Percentiles rank a stretch among this genome's conserved stretches.
Conservation (phyloP, 352 stramenopile species). For the Phytopythium vexans region DNA sequence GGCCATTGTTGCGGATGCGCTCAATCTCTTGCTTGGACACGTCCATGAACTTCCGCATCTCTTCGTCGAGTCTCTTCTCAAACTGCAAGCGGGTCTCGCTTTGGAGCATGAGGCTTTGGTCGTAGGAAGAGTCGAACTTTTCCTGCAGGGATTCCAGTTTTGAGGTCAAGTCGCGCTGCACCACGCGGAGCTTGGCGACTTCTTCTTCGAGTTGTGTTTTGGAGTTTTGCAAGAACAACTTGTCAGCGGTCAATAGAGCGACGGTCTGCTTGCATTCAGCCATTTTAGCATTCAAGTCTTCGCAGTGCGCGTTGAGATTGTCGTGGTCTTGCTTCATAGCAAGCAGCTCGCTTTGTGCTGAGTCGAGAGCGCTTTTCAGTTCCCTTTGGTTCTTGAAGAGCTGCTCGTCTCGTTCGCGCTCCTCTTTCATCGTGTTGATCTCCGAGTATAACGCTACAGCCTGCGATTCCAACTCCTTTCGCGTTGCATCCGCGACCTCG, state of each 20-base stretch:
- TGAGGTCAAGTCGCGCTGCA: slow-evolving; percentile 33
- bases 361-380: slow-evolving; percentile 34
- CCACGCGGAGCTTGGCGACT: slow-evolving; percentile 26
- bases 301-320: slow-evolving; percentile 16
- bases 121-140: slow-evolving; percentile 33
- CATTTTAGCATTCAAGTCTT: slow-evolving; percentile 11
- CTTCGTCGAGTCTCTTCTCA: slow-evolving; percentile 61
- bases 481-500: slow-evolving; percentile 44
- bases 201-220: slow-evolving; percentile 60
- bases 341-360: slow-evolving; percentile 24
- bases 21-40: slow-evolving; percentile 69
- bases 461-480: slow-evolving; percentile 49
- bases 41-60: slow-evolving; percentile 70
- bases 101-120: slow-evolving; percentile 36
- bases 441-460: slow-evolving; percentile 38
- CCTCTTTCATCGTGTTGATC: slow-evolving; percentile 44
- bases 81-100: slow-evolving; percentile 62
- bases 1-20: slow-evolving; percentile 53
- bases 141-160: slow-evolving; percentile 36
- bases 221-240: slow-evolving; percentile 51
- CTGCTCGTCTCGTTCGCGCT: slow-evolving; percentile 27
- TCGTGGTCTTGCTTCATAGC: slow-evolving; percentile 15
- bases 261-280: slow-evolving; percentile 40
- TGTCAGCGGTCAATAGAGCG: slow-evolving; percentile 49
- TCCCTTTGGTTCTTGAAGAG: slow-evolving; percentile 18